Percentiles rank a stretch among this genome's conserved stretches.
These are phyloP conservation scores for Irpex sp. DNA, from an alignment of 1,284 basidiomycete genomes.

Conservation along the genomic window DNA sequence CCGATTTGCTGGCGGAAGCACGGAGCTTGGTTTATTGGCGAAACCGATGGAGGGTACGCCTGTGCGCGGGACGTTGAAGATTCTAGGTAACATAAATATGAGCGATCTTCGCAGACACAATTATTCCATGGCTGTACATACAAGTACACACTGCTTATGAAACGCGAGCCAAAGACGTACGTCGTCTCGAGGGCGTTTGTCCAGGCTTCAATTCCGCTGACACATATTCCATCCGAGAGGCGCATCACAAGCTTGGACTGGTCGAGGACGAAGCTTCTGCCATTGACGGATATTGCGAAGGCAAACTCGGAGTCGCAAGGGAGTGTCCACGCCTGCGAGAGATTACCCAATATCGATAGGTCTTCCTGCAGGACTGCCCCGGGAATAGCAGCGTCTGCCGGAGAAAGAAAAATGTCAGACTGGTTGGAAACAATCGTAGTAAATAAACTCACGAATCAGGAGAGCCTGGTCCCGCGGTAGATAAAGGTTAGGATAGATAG, in stretches of 20 bases:
- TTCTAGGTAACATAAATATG: constrained; percentile 24
- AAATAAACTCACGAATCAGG: too few species aligned
- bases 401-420: background rate
- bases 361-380: too few species aligned
- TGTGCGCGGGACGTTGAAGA: constrained; percentile 30
- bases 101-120: background rate
- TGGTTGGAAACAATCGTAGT: too few species aligned
- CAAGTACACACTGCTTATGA: constrained; percentile 37
- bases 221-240: constrained; percentile 24
- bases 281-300: too few species aligned
- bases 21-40: constrained; percentile 20
- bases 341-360: too few species aligned
- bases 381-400: too few species aligned
- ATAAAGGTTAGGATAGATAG: background rate
- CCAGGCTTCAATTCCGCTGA: constrained; percentile 36
- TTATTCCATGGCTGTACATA: constrained; percentile 15
- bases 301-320: too few species aligned
- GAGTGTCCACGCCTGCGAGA: too few species aligned
- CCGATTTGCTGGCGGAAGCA: background rate
- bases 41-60: constrained; percentile 33
- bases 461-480: too few species aligned
- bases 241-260: too few species aligned
- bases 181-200: constrained; percentile 25
- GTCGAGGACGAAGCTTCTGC: too few species aligned
- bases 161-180: constrained; percentile 37